Evolutionary conservation across 768 basidiomycete species (phyloP).

Genomic region (Tulasnella sp.): DNA sequence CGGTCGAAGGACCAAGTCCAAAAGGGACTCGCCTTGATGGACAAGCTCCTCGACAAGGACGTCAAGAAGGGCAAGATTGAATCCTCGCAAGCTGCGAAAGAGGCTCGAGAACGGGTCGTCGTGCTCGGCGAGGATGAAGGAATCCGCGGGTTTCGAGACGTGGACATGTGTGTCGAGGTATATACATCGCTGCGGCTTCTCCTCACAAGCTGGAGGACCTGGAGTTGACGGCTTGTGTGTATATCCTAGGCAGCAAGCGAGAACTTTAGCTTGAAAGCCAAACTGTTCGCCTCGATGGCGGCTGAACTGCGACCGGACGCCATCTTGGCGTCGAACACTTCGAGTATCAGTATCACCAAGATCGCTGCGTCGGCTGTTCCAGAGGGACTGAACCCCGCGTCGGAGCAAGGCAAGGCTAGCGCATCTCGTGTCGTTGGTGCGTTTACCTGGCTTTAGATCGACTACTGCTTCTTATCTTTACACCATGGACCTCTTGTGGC

Average conservation of each 20-base stretch:
- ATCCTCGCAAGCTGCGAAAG: slow-evolving; percentile 51
- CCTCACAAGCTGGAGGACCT: neutral
- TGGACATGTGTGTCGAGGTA: slow-evolving; percentile 87
- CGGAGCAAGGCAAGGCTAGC: slow-evolving; percentile 48
- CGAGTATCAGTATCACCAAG: slow-evolving; percentile 89
- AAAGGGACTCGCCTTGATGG: slow-evolving; percentile 61
- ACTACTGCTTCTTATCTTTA: neutral
- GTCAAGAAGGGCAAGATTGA: slow-evolving; percentile 70
- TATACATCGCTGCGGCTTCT: neutral
- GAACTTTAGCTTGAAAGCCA: slow-evolving; percentile 61
- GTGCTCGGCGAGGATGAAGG: slow-evolving; percentile 41
- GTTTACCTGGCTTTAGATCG: slow-evolving; percentile 21
- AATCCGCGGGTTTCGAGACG: slow-evolving; percentile 54
- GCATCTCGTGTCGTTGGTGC: slow-evolving; percentile 74
- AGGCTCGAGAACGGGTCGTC: slow-evolving; percentile 53
- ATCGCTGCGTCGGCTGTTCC: slow-evolving; percentile 73
- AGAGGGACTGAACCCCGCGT: slow-evolving; percentile 42
- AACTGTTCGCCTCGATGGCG: slow-evolving; percentile 61
- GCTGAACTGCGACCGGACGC: slow-evolving; percentile 55
- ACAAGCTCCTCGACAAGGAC: slow-evolving; percentile 81
- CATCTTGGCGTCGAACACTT: slow-evolving; percentile 87
- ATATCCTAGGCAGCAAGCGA: slow-evolving; percentile 69
- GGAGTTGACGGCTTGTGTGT: neutral
- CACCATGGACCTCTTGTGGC: neutral
- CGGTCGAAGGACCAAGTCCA: slow-evolving; percentile 58